These are phyloP conservation scores for Coemansia sp. DNA, from an alignment of 192 early-diverging fungal species.

Conservation along the genomic window DNA sequence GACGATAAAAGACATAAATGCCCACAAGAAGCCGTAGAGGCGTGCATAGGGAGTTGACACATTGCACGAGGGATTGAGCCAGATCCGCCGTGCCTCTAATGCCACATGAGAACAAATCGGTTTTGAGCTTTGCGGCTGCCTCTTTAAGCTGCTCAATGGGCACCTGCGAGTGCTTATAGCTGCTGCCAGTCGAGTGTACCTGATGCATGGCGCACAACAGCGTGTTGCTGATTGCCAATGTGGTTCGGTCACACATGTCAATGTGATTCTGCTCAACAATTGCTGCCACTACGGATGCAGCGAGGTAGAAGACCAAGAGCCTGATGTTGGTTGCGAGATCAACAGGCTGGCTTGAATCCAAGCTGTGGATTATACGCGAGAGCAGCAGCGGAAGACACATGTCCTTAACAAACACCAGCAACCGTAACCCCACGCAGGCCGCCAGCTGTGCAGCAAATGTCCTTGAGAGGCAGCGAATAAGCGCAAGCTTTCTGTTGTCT, in stretches of 20 bases:
- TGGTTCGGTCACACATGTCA: slow-evolving; percentile 22
- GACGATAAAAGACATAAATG: slow-evolving; percentile 33
- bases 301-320: slow-evolving; percentile 7
- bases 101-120: slow-evolving; percentile 33
- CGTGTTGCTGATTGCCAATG: slow-evolving; percentile 19
- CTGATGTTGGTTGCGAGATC: too few species aligned
- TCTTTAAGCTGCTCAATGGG: neutral
- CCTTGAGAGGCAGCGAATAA: neutral
- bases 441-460: slow-evolving; percentile 21
- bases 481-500: too few species aligned
- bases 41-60: slow-evolving; percentile 18
- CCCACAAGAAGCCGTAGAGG: slow-evolving; percentile 19
- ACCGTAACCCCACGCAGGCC: slow-evolving; percentile 13
- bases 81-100: slow-evolving; percentile 12
- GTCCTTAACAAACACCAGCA: slow-evolving; percentile 26
- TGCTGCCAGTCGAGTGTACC: neutral
- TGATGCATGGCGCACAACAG: slow-evolving; percentile 25
- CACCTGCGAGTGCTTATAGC: neutral
- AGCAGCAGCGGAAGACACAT: slow-evolving; percentile 16
- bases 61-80: slow-evolving; percentile 13
- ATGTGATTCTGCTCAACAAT: slow-evolving; percentile 45
- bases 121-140: neutral
- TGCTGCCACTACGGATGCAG: neutral
- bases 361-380: slow-evolving; percentile 19
- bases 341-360: too few species aligned